A percentile compares a stretch with the other conserved stretches of the same genome.
These are phyloP conservation scores for Globisporangium mamillatum DNA, from an alignment of 352 stramenopile genomes.

Conservation along the genomic window DNA sequence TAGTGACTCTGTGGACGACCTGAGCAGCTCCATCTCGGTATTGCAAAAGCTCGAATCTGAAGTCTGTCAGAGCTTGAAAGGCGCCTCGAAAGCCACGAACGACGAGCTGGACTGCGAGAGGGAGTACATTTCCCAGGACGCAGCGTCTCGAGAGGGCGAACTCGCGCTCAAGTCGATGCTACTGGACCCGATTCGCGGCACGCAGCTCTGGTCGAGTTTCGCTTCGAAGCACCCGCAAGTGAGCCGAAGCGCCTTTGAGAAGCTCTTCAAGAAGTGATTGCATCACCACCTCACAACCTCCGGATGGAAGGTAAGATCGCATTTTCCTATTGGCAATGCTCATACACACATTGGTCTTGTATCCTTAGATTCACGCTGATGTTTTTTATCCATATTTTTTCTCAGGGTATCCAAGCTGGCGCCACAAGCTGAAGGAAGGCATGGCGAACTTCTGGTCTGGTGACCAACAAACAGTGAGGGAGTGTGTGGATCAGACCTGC, in stretches of 20 bases:
- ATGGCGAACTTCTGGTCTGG: neutral
- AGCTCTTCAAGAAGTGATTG: slow-evolving; percentile 19
- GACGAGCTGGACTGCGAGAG: slow-evolving; percentile 22
- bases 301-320: neutral
- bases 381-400: neutral
- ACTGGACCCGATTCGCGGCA: slow-evolving; percentile 24
- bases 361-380: neutral
- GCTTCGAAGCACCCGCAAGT: slow-evolving; percentile 25
- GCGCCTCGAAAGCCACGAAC: neutral
- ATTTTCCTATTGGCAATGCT: neutral
- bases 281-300: neutral
- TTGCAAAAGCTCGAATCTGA: slow-evolving; percentile 24
- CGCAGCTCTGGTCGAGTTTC: slow-evolving; percentile 31
- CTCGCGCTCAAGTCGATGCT: slow-evolving; percentile 38
- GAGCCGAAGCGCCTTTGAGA: slow-evolving; percentile 35
- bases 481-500: neutral
- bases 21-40: slow-evolving; percentile 22
- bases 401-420: neutral
- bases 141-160: slow-evolving; percentile 31
- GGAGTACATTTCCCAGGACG: slow-evolving; percentile 29
- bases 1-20: slow-evolving; percentile 20
- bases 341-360: too few relatives aligned
- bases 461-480: neutral
- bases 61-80: slow-evolving; percentile 8
- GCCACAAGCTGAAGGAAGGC: neutral